phyloP scores from a whole-genome alignment of 768 basidiomycete genomes.

The Kwoniella botswanensis region DNA sequence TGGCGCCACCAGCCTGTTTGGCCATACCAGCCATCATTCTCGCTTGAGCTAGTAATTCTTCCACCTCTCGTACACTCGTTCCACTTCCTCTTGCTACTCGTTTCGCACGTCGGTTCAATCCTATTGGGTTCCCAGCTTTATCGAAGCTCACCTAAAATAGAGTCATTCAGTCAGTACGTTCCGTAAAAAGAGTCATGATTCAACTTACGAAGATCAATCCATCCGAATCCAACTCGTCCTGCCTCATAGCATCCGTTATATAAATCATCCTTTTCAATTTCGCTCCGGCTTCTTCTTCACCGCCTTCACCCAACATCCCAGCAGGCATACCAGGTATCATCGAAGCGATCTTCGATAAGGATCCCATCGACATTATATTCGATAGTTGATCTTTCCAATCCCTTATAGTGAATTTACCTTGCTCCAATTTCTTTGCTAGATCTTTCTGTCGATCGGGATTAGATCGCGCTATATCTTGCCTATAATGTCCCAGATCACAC shows the following conservation, averaged over 20 bases:
- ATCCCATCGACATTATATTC: constrained; percentile 99
- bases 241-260: constrained; percentile 98
- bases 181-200: neutral
- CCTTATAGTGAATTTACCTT: constrained; percentile 89
- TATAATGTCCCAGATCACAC: constrained; percentile 15
- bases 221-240: constrained; percentile 90
- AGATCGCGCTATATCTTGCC: constrained; percentile 85
- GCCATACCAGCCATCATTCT: constrained; percentile 99
- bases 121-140: constrained; percentile 58
- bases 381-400: constrained; percentile 98
- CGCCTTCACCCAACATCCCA: constrained; percentile 76
- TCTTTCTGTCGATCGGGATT: constrained; percentile 98
- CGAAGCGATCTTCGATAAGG: constrained; percentile 94
- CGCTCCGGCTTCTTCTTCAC: constrained; percentile 84
- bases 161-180: neutral
- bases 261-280: constrained; percentile 98
- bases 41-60: constrained; percentile 94
- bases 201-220: constrained; percentile 79
- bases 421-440: constrained; percentile 92
- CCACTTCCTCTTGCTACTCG: constrained; percentile 92
- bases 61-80: constrained; percentile 95
- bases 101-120: constrained; percentile 86
- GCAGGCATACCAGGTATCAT: constrained; percentile 98
- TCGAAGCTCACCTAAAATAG: constrained; percentile 49
- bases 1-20: constrained; percentile 95